These are phyloP conservation scores for Phlebopus sp. DNA, from an alignment of 1,284 basidiomycete species.

Conservation along the genomic window DNA sequence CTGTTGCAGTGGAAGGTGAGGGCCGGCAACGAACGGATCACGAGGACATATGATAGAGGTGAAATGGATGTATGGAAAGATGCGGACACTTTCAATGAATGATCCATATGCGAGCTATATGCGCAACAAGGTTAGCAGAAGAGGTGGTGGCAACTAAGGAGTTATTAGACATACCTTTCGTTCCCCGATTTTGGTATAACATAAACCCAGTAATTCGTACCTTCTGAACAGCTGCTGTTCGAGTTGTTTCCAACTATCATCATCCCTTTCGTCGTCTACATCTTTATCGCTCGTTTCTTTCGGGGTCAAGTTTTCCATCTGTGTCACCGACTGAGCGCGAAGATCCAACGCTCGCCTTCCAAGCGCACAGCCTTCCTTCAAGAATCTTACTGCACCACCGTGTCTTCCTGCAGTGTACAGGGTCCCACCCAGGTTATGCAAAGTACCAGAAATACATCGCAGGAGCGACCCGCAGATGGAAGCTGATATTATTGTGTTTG, in stretches of 20 bases:
- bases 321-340: neutral
- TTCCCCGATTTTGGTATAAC: conserved; percentile 70
- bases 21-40: conserved; percentile 30
- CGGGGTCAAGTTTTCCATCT: neutral
- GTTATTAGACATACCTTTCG: conserved; percentile 49
- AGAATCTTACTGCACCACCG: conserved; percentile 62
- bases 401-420: conserved; percentile 61
- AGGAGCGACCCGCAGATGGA: conserved; percentile 50
- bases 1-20: conserved; percentile 45
- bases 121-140: conserved; percentile 10
- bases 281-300: conserved; percentile 17
- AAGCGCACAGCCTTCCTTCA: conserved; percentile 56
- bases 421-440: conserved; percentile 60
- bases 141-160: neutral
- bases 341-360: conserved; percentile 46
- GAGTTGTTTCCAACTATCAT: conserved; percentile 56
- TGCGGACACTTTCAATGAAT: conserved; percentile 49
- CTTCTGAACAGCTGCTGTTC: conserved; percentile 63
- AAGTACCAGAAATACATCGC: conserved; percentile 66
- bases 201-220: conserved; percentile 78
- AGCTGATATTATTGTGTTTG: conserved; percentile 1
- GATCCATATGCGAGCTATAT: conserved; percentile 58
- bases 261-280: conserved; percentile 32
- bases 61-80: conserved; percentile 49
- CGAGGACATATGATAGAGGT: conserved; percentile 25